Conservation (phyloP, 2,329 filamentous ascomycete genomes). For the Monosporascus sp. region DNA sequence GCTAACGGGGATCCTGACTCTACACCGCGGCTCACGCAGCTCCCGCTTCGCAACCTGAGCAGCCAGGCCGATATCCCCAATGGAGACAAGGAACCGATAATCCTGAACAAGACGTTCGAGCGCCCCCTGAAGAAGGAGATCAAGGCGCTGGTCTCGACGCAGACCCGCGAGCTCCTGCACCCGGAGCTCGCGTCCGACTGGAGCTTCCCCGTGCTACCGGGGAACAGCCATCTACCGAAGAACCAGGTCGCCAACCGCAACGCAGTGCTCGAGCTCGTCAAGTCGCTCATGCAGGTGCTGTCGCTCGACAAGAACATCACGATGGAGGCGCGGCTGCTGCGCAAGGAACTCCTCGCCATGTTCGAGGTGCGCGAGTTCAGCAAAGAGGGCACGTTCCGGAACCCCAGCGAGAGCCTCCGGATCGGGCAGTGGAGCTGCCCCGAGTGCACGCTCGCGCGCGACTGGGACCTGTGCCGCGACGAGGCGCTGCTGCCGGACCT, state of each 20-base stretch:
- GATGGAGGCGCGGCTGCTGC: constrained; percentile 78
- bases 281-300: constrained; percentile 86
- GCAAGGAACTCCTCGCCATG: constrained; percentile 81
- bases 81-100: constrained; percentile 55
- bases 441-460: constrained; percentile 81
- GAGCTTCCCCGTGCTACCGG: constrained; percentile 73
- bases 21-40: constrained; percentile 52
- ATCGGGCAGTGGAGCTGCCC: constrained; percentile 77
- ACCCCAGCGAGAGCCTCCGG: constrained; percentile 71
- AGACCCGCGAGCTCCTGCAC: constrained; percentile 84
- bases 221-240: constrained; percentile 55
- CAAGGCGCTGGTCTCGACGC: constrained; percentile 70
- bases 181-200: constrained; percentile 85
- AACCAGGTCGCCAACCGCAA: constrained; percentile 44
- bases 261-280: constrained; percentile 84
- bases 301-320: constrained; percentile 86
- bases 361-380: constrained; percentile 96
- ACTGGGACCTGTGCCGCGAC: constrained; percentile 89
- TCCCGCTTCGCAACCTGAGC: constrained; percentile 45
- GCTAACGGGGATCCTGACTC: constrained; percentile 41
- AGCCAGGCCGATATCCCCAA: constrained; percentile 45
- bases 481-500: constrained; percentile 65
- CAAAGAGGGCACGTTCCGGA: constrained; percentile 78
- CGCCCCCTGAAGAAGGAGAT: constrained; percentile 90
- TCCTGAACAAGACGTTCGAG: constrained; percentile 78